These are phyloP conservation scores for Misopates orontium DNA, from an alignment of 257 asterid species.

Conservation along the genomic window DNA sequence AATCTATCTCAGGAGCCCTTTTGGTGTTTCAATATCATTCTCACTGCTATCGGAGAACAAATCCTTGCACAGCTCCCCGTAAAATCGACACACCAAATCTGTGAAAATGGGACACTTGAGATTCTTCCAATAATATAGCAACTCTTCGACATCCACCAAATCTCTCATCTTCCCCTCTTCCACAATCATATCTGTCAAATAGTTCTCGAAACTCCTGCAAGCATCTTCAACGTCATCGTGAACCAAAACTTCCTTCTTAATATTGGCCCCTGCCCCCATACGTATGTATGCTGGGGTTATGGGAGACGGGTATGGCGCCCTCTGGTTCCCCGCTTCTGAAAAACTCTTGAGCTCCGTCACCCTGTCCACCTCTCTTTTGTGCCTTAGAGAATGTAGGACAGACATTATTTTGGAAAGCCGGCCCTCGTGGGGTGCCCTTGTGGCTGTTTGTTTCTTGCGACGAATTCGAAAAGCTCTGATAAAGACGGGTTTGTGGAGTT, in stretches of 20 bases:
- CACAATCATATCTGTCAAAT: slow-evolving; percentile 63
- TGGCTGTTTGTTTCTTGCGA: slow-evolving; percentile 19
- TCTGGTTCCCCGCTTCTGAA: slow-evolving; percentile 38
- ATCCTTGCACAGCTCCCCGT: slow-evolving; percentile 71
- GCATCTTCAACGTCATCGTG: slow-evolving; percentile 50
- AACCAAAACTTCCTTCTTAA: slow-evolving; percentile 19
- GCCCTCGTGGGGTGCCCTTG: slow-evolving; percentile 8
- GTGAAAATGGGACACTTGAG: slow-evolving; percentile 55
- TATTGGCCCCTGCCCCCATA: slow-evolving; percentile 25
- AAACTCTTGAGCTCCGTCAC: slow-evolving; percentile 52
- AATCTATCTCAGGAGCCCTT: slow-evolving; percentile 9
- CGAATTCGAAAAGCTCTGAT: slow-evolving; percentile 38
- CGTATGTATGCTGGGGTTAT: slow-evolving; percentile 62
- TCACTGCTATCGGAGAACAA: slow-evolving; percentile 44
- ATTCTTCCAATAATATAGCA: slow-evolving; percentile 63
- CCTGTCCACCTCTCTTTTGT: slow-evolving; percentile 36
- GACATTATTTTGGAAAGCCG: slow-evolving; percentile 28
- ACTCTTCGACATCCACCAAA: slow-evolving; percentile 71
- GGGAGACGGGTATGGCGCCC: slow-evolving; percentile 69
- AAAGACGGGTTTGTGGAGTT: slow-evolving; percentile 50
- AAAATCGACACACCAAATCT: slow-evolving; percentile 67
- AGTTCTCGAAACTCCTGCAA: slow-evolving; percentile 70
- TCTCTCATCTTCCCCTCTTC: slow-evolving; percentile 68
- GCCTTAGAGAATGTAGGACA: slow-evolving; percentile 28
- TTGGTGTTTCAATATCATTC: slow-evolving; percentile 12